A percentile compares a stretch with the other conserved stretches of the same genome.
These are phyloP conservation scores for Mortierella sp. DNA, from an alignment of 371 early-diverging fungal genomes.

Conservation along the genomic window DNA sequence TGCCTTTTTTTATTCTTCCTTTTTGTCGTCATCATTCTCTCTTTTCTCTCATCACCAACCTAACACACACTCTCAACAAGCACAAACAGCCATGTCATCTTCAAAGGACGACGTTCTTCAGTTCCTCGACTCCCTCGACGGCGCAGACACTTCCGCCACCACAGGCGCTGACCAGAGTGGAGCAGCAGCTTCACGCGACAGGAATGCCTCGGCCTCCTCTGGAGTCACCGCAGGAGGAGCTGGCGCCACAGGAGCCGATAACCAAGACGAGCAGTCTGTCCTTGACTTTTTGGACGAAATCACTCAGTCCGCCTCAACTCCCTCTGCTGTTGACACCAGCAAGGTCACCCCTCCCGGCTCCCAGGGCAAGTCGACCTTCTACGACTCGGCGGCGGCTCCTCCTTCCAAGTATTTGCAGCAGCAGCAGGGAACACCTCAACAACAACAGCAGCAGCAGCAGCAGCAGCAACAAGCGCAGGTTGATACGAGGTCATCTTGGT, in stretches of 20 bases:
- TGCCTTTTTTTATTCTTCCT: not conserved
- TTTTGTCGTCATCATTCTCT: conserved; percentile 5
- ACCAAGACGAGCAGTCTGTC: conserved; percentile 58
- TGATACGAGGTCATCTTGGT: conserved; percentile 50
- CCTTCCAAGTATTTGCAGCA: conserved; percentile 44
- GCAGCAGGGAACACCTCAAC: conserved; percentile 18
- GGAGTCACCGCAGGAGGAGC: conserved; percentile 1
- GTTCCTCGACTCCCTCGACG: conserved; percentile 60
- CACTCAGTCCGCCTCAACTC: conserved; percentile 50
- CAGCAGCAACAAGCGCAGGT: conserved; percentile 32
- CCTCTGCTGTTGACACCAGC: conserved; percentile 23
- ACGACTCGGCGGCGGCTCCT: conserved; percentile 26
- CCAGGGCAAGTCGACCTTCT: conserved; percentile 21
- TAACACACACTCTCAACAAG: not conserved
- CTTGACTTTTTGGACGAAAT: conserved; percentile 61
- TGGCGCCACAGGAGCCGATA: conserved; percentile 1
- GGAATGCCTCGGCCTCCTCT: conserved; percentile 12
- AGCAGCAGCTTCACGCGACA: conserved; percentile 21
- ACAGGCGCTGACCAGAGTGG: conserved; percentile 3
- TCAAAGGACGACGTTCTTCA: conserved; percentile 60
- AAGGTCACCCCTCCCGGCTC: conserved; percentile 30
- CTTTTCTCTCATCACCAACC: not conserved
- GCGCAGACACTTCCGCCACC: conserved; percentile 9
- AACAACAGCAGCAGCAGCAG: conserved; percentile 46
- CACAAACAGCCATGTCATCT: conserved; percentile 31